phyloP scores from a whole-genome alignment of 2,329 filamentous ascomycete genomes.

The Pestalotiopsis fici region DNA sequence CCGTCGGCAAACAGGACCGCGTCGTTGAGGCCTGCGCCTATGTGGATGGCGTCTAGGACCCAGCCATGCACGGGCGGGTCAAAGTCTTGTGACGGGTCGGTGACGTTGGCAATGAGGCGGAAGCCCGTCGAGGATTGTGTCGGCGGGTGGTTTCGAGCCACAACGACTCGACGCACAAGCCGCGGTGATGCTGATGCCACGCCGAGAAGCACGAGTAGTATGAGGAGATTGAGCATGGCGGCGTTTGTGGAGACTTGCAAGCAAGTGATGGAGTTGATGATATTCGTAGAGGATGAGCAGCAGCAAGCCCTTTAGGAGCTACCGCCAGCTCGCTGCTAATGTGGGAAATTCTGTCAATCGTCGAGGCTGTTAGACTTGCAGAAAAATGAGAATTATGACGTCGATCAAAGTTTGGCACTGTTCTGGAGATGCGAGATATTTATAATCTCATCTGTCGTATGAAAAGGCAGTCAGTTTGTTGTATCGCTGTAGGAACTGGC shows the following conservation, averaged over 20 bases:
- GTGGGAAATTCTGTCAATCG: not conserved
- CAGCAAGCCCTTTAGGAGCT: no score
- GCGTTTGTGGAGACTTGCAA: no score
- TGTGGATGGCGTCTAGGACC: conserved; percentile 41
- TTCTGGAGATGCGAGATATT: not conserved
- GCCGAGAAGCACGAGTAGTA: conserved; percentile 5
- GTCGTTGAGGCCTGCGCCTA: conserved; percentile 40
- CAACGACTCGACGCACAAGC: not conserved
- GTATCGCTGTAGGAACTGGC: not conserved
- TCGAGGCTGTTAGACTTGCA: not conserved
- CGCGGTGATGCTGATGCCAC: conserved; percentile 9
- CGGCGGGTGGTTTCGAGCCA: conserved; percentile 19
- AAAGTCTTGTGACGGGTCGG: conserved; percentile 39
- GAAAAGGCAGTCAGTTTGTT: not conserved
- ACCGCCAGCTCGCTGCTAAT: not conserved
- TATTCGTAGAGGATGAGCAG: not conserved
- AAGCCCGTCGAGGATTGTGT: conserved; percentile 31
- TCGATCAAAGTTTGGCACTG: not conserved
- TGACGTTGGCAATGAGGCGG: conserved; percentile 46
- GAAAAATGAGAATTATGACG: not conserved
- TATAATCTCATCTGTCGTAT: not conserved
- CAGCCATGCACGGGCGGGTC: conserved; percentile 40
- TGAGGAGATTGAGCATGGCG: not conserved
- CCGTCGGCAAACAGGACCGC: conserved; percentile 33
- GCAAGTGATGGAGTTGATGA: not conserved